Percentiles rank a stretch among this genome's conserved stretches.
Conservation (phyloP, 2,329 filamentous ascomycete species). For the Sporothrix luriei region DNA sequence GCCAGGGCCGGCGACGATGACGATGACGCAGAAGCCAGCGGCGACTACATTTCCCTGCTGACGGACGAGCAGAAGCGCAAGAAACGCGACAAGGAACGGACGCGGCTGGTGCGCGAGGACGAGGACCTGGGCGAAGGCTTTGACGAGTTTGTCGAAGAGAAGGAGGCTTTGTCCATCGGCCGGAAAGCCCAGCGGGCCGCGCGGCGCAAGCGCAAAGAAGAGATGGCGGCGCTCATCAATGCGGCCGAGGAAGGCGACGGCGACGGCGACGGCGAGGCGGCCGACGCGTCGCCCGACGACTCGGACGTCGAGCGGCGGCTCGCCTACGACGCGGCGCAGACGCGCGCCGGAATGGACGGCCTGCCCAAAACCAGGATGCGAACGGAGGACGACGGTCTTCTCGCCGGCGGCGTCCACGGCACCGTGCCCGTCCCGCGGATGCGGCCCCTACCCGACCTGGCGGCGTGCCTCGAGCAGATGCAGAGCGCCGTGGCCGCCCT, state of each 20-base stretch:
- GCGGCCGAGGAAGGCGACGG: conserved; percentile 67
- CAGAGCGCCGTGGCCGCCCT: conserved; percentile 63
- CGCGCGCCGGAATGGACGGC: conserved; percentile 81
- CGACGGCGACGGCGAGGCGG: conserved; percentile 61
- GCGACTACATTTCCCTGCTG: conserved; percentile 40
- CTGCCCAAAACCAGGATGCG: conserved; percentile 52
- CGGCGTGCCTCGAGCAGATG: conserved; percentile 66
- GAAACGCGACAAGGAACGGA: conserved; percentile 66
- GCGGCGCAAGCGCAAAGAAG: conserved; percentile 64
- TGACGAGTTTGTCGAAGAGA: conserved; percentile 84
- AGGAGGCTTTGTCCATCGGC: conserved; percentile 73
- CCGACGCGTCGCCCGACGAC: conserved; percentile 67
- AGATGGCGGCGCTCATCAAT: conserved; percentile 82
- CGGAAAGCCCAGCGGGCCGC: conserved; percentile 76
- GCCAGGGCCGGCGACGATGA: conserved; percentile 64
- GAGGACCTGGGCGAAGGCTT: conserved; percentile 94
- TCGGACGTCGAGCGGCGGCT: conserved; percentile 71
- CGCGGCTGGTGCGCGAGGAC: conserved; percentile 78
- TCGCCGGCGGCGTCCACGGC: conserved; percentile 37
- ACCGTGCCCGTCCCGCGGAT: conserved; percentile 61
- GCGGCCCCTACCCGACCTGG: conserved; percentile 73
- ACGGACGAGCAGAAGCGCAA: conserved; percentile 38
- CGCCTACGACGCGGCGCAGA: conserved; percentile 86
- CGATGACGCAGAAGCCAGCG: conserved; percentile 46
- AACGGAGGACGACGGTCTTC: conserved; percentile 41